These are phyloP conservation scores for Populus hybrid DNA, from an alignment of 441 rosid species.

Conservation along the genomic window DNA sequence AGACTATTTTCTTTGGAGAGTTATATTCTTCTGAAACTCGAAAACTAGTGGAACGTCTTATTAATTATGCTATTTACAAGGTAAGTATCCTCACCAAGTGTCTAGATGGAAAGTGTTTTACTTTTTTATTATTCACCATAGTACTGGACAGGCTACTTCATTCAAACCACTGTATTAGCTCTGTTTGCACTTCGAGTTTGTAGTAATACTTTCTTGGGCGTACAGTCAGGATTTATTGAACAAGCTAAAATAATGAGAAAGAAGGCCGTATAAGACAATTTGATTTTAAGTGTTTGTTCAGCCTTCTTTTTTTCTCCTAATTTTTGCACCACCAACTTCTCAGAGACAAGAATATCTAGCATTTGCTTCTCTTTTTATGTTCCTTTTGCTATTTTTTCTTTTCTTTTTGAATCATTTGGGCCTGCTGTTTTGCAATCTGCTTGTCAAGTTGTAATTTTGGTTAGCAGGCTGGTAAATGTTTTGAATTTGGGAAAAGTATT, in stretches of 20 bases:
- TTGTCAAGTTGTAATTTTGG: not conserved
- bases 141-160: not conserved
- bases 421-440: not conserved
- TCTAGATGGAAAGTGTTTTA: slow-evolving; percentile 1
- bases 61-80: slow-evolving; percentile 95
- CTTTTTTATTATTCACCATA: not conserved
- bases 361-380: not conserved
- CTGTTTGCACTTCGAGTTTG: slow-evolving; percentile 3
- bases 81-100: slow-evolving; percentile 37
- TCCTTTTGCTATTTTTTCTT: not conserved
- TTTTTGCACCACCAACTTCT: not conserved
- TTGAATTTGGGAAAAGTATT: not conserved
- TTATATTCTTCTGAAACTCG: slow-evolving; percentile 75
- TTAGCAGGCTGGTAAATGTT: slow-evolving; percentile 1
- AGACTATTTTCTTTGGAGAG: slow-evolving; percentile 85
- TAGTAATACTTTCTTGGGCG: not conserved
- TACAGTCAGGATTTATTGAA: slow-evolving; percentile 6
- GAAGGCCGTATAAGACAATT: not conserved
- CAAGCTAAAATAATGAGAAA: slow-evolving; percentile 1
- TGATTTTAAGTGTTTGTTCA: slow-evolving; percentile 3
- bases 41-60: slow-evolving; percentile 79
- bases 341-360: not conserved
- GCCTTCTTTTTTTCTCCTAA: not conserved
- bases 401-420: not conserved
- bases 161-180: not conserved